Evolutionary conservation across 176 grass and related monocot genomes (phyloP), one percentile per base, ranked within the genome.

Genomic region (Cenchrus fungigraminus): DNA sequence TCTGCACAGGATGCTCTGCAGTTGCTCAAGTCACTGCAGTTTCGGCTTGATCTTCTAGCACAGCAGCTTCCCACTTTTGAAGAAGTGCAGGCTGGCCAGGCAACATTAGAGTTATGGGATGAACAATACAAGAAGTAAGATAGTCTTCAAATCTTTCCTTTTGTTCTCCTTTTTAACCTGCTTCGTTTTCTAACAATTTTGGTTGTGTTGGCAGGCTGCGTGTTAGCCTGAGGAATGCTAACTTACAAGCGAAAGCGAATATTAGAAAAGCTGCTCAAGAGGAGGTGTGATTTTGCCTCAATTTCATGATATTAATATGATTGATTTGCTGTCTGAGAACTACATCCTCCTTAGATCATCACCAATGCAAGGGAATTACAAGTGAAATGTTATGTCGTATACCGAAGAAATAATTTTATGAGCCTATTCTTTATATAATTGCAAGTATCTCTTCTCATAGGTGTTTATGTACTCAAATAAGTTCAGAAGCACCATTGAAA

Each of bases 161-260:
- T 57, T 53, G 2, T 22, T 58, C 55, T 8, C 44, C 8, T n/a
- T 51, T 15, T 31, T 56, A 32, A 3, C 15, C 60, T 80, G 49
- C 10, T 22, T 60, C 3, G 0, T 31, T 85, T 20, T 25, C 0
- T 79, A 47, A 34, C 61, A 73, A 31, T 9, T 29, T 53, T 54
- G 1, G 12, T 74, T 1, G 0, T 77, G 42, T 37, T 80, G 79
- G 19, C 76, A 98, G 96, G 83, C 68, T 98, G 40, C 91, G 79
- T 69, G 79, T 8, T 57, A 82, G 31, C 8, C 77, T 95, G 49
- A 95, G 86, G 80, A 95, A 87, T 89, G 93, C 97, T 66, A 98
- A 95, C 54, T 82, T 98, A 22, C 90, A 98, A 90, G 97, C 91
- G 6, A 98, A 94, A 83, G 61, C 12, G 40, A 98, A 98, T 77